Evolutionary conservation across 306 rosid species (phyloP).

Genomic region (Ochetophila trinervis): DNA sequence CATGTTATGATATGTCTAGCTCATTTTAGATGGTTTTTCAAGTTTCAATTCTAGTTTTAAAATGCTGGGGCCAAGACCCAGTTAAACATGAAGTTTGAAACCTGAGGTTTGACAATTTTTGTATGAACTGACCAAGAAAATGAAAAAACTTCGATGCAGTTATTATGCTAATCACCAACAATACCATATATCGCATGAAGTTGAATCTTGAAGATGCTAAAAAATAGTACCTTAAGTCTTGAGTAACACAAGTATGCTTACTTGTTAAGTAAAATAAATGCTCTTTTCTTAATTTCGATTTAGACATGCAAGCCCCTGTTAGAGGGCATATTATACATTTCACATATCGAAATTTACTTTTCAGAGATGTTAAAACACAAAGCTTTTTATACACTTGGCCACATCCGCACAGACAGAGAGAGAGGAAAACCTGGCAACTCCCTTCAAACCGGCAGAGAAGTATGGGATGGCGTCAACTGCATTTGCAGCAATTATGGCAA

Average conservation of each 20-base stretch:
- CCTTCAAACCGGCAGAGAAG: conserved; percentile 90
- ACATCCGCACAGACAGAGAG: background rate
- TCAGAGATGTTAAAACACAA: background rate
- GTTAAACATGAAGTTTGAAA: background rate
- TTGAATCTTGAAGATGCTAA: no score
- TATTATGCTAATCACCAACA: background rate
- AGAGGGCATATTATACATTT: background rate
- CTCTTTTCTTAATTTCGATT: no score
- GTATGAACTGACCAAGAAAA: background rate
- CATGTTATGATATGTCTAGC: background rate
- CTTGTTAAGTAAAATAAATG: no score
- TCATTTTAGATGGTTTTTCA: background rate
- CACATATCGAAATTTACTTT: background rate
- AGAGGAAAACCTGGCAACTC: conserved; percentile 86
- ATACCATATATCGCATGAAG: background rate
- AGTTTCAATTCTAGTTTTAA: background rate
- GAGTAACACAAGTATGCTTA: no score
- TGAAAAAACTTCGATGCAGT: background rate
- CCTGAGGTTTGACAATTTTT: background rate
- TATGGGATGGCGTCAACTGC: conserved; percentile 96
- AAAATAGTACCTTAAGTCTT: no score
- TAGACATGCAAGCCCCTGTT: no score
- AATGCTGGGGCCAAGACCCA: background rate
- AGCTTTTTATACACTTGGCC: background rate
- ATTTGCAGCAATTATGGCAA: conserved; percentile 98